A percentile compares a stretch with the other conserved stretches of the same genome.
These are phyloP conservation scores for Trichoderma afroharzianum DNA, from an alignment of 2,329 filamentous ascomycete species.

Conservation along the genomic window DNA sequence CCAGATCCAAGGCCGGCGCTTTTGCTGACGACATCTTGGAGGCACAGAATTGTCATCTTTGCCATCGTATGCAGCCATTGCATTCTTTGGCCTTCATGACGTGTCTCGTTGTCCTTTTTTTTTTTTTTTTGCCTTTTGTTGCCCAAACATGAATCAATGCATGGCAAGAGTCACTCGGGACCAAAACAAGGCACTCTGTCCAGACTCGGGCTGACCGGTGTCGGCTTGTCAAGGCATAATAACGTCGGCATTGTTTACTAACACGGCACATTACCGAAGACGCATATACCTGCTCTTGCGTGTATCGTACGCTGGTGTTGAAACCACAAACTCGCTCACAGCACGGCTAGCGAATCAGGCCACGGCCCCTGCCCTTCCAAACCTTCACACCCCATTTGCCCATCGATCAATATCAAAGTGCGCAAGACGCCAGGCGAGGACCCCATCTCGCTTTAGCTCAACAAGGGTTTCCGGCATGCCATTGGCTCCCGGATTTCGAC, in stretches of 20 bases:
- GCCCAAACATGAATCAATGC: background rate
- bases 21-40: background rate
- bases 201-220: constrained; percentile 25
- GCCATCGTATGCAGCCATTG: background rate
- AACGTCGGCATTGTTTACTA: background rate
- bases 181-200: constrained; percentile 28
- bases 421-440: background rate
- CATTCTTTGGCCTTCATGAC: background rate
- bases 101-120: background rate
- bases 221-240: constrained; percentile 5
- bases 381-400: background rate
- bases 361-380: background rate
- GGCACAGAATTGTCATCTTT: background rate
- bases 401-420: constrained; percentile 1
- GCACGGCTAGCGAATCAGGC: background rate
- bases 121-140: background rate
- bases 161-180: constrained; percentile 25
- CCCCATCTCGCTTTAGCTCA: constrained; percentile 20
- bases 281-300: background rate
- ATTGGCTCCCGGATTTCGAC: constrained; percentile 34
- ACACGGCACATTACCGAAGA: background rate
- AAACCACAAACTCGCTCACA: background rate
- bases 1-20: background rate
- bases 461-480: constrained; percentile 30
- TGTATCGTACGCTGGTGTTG: background rate